Evolutionary conservation across 164 flowering plant genomes (phyloP).

Genomic region (Hamamelis virginiana): DNA sequence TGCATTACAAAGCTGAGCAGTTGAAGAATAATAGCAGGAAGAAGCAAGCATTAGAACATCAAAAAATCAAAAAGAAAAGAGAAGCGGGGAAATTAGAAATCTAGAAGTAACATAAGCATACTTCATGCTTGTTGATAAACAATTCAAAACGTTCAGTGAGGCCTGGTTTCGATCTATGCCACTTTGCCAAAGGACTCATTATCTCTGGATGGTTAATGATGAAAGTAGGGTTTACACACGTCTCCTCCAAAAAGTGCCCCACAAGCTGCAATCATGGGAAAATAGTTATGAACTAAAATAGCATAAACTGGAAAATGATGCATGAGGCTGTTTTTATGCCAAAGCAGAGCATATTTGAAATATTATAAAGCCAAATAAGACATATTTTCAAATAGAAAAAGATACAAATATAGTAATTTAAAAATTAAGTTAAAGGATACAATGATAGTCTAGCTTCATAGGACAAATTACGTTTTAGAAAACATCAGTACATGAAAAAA

Average conservation of each 20-base stretch:
- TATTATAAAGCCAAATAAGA: too few relatives aligned
- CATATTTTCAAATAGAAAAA: too few relatives aligned
- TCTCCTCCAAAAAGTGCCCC: constrained; percentile 92
- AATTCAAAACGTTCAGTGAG: constrained; percentile 92
- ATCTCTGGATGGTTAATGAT: constrained; percentile 95
- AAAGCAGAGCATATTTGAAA: too few relatives aligned
- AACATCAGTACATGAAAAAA: too few relatives aligned
- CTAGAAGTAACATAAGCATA: constrained; percentile 19
- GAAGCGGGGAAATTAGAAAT: background rate
- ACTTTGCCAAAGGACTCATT: constrained; percentile 98
- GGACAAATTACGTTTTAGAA: too few relatives aligned
- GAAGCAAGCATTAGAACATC: background rate
- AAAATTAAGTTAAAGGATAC: too few relatives aligned
- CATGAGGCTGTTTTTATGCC: background rate
- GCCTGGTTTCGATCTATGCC: constrained; percentile 87
- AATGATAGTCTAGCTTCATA: too few relatives aligned
- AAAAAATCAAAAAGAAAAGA: background rate
- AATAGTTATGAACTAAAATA: background rate
- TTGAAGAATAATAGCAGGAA: constrained; percentile 1
- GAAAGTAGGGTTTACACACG: constrained; percentile 84
- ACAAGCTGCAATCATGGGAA: constrained; percentile 65
- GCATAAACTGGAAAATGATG: background rate
- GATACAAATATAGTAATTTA: too few relatives aligned
- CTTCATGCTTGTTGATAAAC: constrained; percentile 92
- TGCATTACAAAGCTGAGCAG: constrained; percentile 82